Evolutionary conservation across 371 early-diverging fungal genomes (phyloP), one percentile per base, ranked within the genome.

Genomic region (Mucor velutinosus): DNA sequence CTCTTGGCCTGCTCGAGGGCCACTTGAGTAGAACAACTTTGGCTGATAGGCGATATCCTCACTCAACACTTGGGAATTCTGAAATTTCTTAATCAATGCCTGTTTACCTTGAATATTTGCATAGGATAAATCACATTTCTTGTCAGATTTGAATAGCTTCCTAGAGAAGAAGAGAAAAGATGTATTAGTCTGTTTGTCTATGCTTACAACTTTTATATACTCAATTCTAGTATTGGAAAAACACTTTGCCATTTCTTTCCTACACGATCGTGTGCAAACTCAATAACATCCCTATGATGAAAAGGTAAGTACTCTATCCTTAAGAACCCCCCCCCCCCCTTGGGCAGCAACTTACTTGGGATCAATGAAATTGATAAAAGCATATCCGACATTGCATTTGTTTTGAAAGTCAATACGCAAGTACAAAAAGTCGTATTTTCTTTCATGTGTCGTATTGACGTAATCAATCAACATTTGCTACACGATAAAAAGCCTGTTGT

Each of bases 391-490:
- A 72, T 94, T 94, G 71, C 94, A 94, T 66, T 86, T 79, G 73
- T 95, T 95, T 71, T 87, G 89, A 76, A 96, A 96, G 69, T 97
- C 97, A 81, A 96, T 95, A 35, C 97, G 80, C n/a, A 97, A 80
- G 77, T 97, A 97, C 11, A 97, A 57, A 74, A 97, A 97, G 70
- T 96, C 94, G 71, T 86, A 93, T 15, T 83, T 71, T 39, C 89
- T 92, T 57, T 79, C 73, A 71, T 94, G 95, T 0, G 90, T 91
- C 12, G 90, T 85, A 72, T 96, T 89, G 41, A 98, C 76, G 17
- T 45, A 47, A 33, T 61, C 49, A 32, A 61, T 61, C 4, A 61
- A 21, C 62, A 61, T 61, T 61, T 61, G 17, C 62, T 61, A 30
- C 11, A 19, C 29, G 4, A 15, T 27, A 3, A 23, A 23, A 51